A percentile compares a stretch with the other conserved stretches of the same genome.
Conservation (phyloP, 495 filamentous ascomycete species). For the Penicillium nucicola region DNA sequence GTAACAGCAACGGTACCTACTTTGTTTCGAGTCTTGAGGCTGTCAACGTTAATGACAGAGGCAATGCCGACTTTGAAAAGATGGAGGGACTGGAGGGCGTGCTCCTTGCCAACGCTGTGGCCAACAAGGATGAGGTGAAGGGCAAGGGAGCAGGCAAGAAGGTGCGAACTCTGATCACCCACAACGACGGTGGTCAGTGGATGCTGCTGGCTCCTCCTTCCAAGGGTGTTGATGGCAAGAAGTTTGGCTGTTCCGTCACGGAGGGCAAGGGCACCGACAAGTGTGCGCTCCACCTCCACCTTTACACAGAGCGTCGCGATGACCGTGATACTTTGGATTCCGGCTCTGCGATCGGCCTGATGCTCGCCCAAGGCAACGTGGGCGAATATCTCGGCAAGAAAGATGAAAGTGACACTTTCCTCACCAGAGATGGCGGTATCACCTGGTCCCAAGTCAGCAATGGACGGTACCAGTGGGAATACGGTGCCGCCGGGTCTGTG, state of each 20-base stretch:
- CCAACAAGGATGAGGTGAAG: constrained; percentile 60
- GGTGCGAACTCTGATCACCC: constrained; percentile 83
- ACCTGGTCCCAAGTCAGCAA: constrained; percentile 81
- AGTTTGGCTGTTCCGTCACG: constrained; percentile 60
- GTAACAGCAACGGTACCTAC: constrained; percentile 94
- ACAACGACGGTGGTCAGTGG: constrained; percentile 94
- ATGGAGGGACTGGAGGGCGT: constrained; percentile 89
- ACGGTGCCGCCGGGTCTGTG: constrained; percentile 88
- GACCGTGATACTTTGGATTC: constrained; percentile 81
- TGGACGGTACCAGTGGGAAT: constrained; percentile 87
- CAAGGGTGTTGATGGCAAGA: constrained; percentile 65
- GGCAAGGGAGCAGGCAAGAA: constrained; percentile 69
- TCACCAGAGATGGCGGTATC: constrained; percentile 84
- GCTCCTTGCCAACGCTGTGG: constrained; percentile 78
- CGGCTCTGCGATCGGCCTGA: constrained; percentile 81
- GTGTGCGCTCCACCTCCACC: constrained; percentile 89
- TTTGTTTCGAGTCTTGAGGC: constrained; percentile 77
- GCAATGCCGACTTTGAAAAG: constrained; percentile 95
- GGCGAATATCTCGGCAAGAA: constrained; percentile 56
- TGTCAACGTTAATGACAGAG: constrained; percentile 71
- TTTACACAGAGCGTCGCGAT: constrained; percentile 85
- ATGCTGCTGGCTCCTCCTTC: constrained; percentile 62
- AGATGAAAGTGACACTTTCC: constrained; percentile 76
- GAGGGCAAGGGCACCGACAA: constrained; percentile 48
- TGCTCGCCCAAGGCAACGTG: constrained; percentile 90